These are phyloP conservation scores for Yueomyces sp. DNA, from an alignment of 805 yeast genomes.

Conservation along the genomic window DNA sequence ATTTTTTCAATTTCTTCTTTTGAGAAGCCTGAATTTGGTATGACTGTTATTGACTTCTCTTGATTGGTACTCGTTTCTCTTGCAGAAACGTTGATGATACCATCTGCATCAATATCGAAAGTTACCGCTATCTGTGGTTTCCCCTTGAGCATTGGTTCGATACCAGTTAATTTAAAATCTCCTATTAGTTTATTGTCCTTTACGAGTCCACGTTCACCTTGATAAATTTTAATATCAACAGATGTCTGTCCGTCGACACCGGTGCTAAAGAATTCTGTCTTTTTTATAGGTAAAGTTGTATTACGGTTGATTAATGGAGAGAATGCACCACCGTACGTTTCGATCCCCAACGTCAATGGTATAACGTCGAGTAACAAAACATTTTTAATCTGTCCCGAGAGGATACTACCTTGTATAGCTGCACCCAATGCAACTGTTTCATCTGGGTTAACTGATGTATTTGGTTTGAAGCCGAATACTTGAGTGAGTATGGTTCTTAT, in stretches of 20 bases:
- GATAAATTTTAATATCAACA: constrained; percentile 64
- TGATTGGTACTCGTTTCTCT: constrained; percentile 66
- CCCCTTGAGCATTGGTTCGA: constrained; percentile 69
- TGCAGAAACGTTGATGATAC: constrained; percentile 71
- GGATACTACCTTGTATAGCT: constrained; percentile 78
- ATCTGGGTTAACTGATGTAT: constrained; percentile 72
- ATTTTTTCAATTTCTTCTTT: constrained; percentile 54
- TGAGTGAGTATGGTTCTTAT: constrained; percentile 48
- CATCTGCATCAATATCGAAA: constrained; percentile 74
- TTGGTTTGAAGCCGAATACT: constrained; percentile 51
- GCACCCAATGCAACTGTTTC: constrained; percentile 91
- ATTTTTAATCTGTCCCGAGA: constrained; percentile 71
- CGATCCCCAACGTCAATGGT: constrained; percentile 72
- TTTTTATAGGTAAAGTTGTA: constrained; percentile 64
- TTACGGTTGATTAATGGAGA: constrained; percentile 69
- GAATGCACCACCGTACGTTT: constrained; percentile 75
- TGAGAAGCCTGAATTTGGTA: constrained; percentile 56
- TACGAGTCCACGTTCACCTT: constrained; percentile 72
- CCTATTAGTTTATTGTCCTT: constrained; percentile 70
- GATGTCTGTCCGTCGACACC: constrained; percentile 81
- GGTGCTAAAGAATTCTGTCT: constrained; percentile 63
- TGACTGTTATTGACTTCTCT: constrained; percentile 51
- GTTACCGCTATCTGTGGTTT: constrained; percentile 67
- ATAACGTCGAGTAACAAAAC: constrained; percentile 71
- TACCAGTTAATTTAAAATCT: constrained; percentile 55